Evolutionary conservation across 495 filamentous ascomycete species (phyloP), one percentile per base, ranked within the genome.

Genomic region (Lasiosphaeria ovina): DNA sequence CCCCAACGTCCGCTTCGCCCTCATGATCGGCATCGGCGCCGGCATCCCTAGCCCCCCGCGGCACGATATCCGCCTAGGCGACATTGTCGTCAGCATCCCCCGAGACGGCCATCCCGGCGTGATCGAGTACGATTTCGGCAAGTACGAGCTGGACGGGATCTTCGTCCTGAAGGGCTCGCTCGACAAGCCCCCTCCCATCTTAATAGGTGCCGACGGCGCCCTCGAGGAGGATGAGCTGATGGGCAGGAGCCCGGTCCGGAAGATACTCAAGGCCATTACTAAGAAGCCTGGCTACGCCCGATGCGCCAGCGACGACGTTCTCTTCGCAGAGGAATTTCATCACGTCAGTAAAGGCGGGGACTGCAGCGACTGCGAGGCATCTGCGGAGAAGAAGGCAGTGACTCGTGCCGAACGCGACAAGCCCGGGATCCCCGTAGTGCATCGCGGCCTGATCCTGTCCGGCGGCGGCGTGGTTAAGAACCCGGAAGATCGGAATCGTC

Each of bases 21-120:
- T 83, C 17, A 76, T 83, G 65, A 77, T 84, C 4, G 79, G 79
- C 14, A 79, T 81, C 38, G 78, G 72, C 8, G 77, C 74, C 31
- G 78, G 76, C 4, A 67, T 70, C 2, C 74, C 77, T n/a, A n/a
- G n/a, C 6, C 71, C 55, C 33, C 32, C n/a, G 6, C 56, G 65
- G 14, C 57, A 69, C 52, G 68, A 77, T 60, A 72, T 82, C 7
- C 72, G 58, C 14, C 58, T 72, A 3, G 69, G 69, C 0, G 67
- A 72, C 44, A 44, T 72, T 33, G 67, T 72, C 0, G 66, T 72
- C 38, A 65, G 68, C 58, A 50, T 5, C 4, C 57, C 59, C 6
- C 31, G 52, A 4, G 35, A 56, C 54, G 56, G 56, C 0, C 52
- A 59, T 8, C 63, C 65, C 1, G 70, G 66, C 4, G 64, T 73